These are phyloP conservation scores for Ophioceras dolichostomum DNA, from an alignment of 2,329 filamentous ascomycete species.

Conservation along the genomic window DNA sequence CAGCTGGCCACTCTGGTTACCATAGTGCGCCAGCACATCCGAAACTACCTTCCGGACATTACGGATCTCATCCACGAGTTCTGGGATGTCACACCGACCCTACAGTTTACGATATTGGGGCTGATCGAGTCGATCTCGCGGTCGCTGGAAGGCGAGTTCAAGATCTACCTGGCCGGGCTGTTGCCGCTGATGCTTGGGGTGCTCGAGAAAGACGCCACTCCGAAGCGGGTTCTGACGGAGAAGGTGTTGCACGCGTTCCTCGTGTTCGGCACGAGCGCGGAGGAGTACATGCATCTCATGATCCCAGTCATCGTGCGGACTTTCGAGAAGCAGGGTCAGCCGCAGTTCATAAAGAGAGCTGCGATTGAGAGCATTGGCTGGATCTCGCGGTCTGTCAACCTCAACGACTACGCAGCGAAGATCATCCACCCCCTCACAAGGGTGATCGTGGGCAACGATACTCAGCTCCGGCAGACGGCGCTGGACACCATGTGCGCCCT, in stretches of 20 bases:
- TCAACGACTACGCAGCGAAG: slow-evolving; percentile 91
- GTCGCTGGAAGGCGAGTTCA: slow-evolving; percentile 94
- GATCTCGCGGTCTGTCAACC: slow-evolving; percentile 88
- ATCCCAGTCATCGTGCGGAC: slow-evolving; percentile 90
- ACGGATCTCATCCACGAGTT: slow-evolving; percentile 79
- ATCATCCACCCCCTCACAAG: slow-evolving; percentile 90
- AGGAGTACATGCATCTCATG: slow-evolving; percentile 99
- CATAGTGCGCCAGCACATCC: slow-evolving; percentile 93
- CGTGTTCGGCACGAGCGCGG: slow-evolving; percentile 87
- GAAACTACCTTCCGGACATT: slow-evolving; percentile 79
- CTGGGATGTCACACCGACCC: slow-evolving; percentile 68
- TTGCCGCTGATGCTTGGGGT: slow-evolving; percentile 91
- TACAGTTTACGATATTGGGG: slow-evolving; percentile 84
- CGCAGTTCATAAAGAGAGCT: slow-evolving; percentile 65
- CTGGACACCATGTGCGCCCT: slow-evolving; percentile 90
- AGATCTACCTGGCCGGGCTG: slow-evolving; percentile 81
- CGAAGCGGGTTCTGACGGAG: slow-evolving; percentile 71
- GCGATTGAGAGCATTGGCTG: slow-evolving; percentile 94
- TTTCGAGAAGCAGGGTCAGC: slow-evolving; percentile 81
- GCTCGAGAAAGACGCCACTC: slow-evolving; percentile 71
- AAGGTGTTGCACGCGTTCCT: slow-evolving; percentile 89
- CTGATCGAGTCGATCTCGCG: slow-evolving; percentile 89
- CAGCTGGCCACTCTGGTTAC: slow-evolving; percentile 86
- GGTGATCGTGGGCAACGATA: slow-evolving; percentile 63
- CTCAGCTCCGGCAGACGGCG: slow-evolving; percentile 63